Base-by-base conservation (phyloP, 257 asterid genomes). In the Forsythia viridissima region DNA sequence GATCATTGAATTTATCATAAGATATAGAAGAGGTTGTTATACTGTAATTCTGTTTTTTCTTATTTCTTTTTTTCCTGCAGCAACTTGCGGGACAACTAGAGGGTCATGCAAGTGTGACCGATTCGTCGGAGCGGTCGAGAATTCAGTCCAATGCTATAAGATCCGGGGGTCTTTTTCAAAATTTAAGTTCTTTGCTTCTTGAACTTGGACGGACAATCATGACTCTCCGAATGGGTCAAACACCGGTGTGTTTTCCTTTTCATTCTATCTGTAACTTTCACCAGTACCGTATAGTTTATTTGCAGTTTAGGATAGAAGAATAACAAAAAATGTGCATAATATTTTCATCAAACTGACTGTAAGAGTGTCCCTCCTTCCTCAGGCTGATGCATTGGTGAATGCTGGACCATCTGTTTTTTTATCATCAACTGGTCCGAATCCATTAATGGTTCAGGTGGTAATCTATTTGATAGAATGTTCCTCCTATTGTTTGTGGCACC, bases 371-470 rank as follows among this genome's bases (percentile, higher is more conserved):
- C 59, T 73, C 43, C 67, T 46, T 38, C 72, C 79, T n/a, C 90
- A 96, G 99, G 91, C 88, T 71, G 97, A 93, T 83, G 98, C 98
- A 40, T 80, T 96, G 76, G 97, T 96, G 73, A 96, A 91, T 92
- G 92, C 98, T 48, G 99, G 99, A 39, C 99, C 99, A 34, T 89
- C 99, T 65, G 89, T 96, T 69, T 95, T 93, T 81, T 82, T 95
- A 72, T 92, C 99, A 73, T 82, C 93, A 61, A 80, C 93, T 8
- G 98, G 97, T 71, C 98, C 98, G 71, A 93, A 92, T 80, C 99
- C 98, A 34, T 92, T 95, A 79, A 95, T 93, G 99, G 99, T 95
- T 85, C 99, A 95, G 97, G 99, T 93, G 83, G 57, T 88, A 52
- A 40, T 73, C 72, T 42, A 15, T 70, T 74, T 43, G 16, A 37